A percentile compares a stretch with the other conserved stretches of the same genome.
Conservation (phyloP, 768 basidiomycete species). For the Macrolepiota dolichaula region DNA sequence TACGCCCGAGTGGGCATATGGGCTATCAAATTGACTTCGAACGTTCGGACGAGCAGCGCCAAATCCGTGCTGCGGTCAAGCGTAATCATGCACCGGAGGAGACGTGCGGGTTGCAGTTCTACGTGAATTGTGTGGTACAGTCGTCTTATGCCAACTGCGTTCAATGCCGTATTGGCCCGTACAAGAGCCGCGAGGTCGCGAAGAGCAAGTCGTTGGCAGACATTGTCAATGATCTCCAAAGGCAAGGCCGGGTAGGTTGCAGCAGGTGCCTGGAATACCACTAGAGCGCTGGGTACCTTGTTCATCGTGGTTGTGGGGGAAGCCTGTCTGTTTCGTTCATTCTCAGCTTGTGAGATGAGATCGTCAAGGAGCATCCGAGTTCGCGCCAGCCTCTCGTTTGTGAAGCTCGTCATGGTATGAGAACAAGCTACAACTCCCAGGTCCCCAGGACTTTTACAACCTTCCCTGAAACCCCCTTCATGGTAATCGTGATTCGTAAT, state of each 20-base stretch:
- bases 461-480: too few species aligned
- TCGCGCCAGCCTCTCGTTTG: conserved; percentile 1
- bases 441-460: too few species aligned
- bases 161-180: conserved; percentile 19
- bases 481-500: too few species aligned
- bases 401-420: background rate
- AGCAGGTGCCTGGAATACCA: background rate
- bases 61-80: conserved; percentile 36
- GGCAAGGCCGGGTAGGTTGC: conserved; percentile 17
- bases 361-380: conserved; percentile 11
- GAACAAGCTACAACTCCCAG: background rate
- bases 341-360: conserved; percentile 11
- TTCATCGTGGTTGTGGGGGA: background rate
- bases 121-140: conserved; percentile 19
- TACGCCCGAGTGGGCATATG: conserved; percentile 41
- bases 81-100: conserved; percentile 34
- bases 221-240: conserved; percentile 24
- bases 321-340: conserved; percentile 1
- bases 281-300: background rate
- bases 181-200: conserved; percentile 19
- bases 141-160: conserved; percentile 20
- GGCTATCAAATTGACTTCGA: conserved; percentile 41
- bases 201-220: conserved; percentile 19
- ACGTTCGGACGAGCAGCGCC: conserved; percentile 37
- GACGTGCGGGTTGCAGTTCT: conserved; percentile 2